phyloP scores from a whole-genome alignment of 192 early-diverging fungal species.

The Backusella mclennaniae region DNA sequence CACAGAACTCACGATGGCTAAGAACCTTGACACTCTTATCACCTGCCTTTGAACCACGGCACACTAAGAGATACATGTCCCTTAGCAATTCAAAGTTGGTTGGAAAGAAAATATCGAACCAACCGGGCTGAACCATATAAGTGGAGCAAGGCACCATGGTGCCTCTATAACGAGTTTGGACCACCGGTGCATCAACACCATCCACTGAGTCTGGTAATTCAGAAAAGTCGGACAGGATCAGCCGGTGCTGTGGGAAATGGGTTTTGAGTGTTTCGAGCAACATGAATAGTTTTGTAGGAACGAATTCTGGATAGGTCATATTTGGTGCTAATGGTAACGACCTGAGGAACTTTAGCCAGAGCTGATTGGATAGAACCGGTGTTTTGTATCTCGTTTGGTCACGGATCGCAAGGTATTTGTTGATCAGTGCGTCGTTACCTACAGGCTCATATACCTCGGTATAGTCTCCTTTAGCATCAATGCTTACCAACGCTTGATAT shows the following conservation, averaged over 20 bases:
- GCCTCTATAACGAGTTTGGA: constrained; percentile 88
- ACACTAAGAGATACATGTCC: constrained; percentile 73
- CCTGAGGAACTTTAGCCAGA: constrained; percentile 39
- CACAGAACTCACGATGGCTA: constrained; percentile 80
- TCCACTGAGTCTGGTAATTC: constrained; percentile 78
- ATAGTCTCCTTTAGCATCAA: constrained; percentile 81
- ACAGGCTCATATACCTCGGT: constrained; percentile 83
- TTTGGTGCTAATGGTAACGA: constrained; percentile 83
- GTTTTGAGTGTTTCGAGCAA: constrained; percentile 74
- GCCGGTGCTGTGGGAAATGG: constrained; percentile 83
- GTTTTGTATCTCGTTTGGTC: constrained; percentile 58
- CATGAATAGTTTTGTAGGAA: constrained; percentile 81
- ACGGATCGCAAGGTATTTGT: constrained; percentile 64
- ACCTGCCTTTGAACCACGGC: constrained; percentile 42
- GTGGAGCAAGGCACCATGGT: constrained; percentile 94
- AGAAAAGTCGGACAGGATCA: constrained; percentile 91
- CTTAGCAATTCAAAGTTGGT: constrained; percentile 89
- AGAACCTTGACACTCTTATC: constrained; percentile 56
- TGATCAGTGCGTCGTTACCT: constrained; percentile 71
- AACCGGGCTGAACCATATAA: constrained; percentile 96
- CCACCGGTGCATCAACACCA: constrained; percentile 87
- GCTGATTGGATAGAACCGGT: constrained; percentile 52
- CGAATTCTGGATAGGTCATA: constrained; percentile 81
- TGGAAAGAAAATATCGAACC: constrained; percentile 99
- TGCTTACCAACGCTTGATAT: constrained; percentile 78